Evolutionary conservation across 2,329 filamentous ascomycete genomes (phyloP).

Genomic region (Phaeosphaeria sp.): DNA sequence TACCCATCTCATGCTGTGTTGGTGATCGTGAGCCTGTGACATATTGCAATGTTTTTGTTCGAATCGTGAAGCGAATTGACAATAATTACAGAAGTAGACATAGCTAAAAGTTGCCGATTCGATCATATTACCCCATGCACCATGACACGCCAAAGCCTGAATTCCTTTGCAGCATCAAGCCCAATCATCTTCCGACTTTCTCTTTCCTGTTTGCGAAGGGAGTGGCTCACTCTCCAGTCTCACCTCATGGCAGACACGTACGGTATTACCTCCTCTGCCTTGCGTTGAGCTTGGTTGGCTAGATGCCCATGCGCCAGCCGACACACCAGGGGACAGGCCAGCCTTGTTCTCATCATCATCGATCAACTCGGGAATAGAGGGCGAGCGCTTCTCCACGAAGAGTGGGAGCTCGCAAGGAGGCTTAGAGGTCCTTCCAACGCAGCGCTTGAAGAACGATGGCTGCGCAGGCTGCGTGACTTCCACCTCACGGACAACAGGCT

Average conservation of each 20-base stretch:
- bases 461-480: slow-evolving; percentile 5
- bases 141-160: neutral
- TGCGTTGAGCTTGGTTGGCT: slow-evolving; percentile 6
- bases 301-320: slow-evolving; percentile 33
- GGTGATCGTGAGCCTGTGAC: neutral
- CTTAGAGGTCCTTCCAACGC: neutral
- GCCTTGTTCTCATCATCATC: neutral
- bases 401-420: slow-evolving; percentile 23
- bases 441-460: slow-evolving; percentile 22
- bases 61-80: neutral
- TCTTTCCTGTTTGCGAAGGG: slow-evolving; percentile 9
- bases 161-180: slow-evolving; percentile 6
- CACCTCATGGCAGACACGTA: slow-evolving; percentile 37
- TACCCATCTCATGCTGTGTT: neutral
- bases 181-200: slow-evolving; percentile 12
- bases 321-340: slow-evolving; percentile 14
- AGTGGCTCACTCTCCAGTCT: slow-evolving; percentile 20
- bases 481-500: slow-evolving; percentile 12
- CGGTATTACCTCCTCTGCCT: slow-evolving; percentile 15
- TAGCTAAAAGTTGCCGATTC: neutral
- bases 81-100: neutral
- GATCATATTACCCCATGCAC: neutral
- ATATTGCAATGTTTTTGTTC: neutral
- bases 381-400: slow-evolving; percentile 10
- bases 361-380: neutral